A percentile compares a stretch with the other conserved stretches of the same genome.
phyloP scores from a whole-genome alignment of 257 asterid species.

The Nicotiana paniculata region DNA sequence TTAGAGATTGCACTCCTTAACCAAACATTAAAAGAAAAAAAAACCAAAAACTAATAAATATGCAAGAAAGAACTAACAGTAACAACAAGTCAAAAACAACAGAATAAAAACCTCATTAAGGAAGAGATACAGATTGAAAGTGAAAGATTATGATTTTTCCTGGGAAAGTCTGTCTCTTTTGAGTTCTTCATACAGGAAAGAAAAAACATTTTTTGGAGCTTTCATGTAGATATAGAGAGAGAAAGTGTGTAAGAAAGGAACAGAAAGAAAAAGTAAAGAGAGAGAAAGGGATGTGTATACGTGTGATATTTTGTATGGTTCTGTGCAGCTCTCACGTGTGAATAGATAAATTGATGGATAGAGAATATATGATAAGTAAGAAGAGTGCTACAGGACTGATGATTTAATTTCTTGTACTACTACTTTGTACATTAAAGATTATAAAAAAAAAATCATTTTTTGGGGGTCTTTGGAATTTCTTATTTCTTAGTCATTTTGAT shows the following conservation, averaged over 20 bases:
- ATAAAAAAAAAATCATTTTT: neutral
- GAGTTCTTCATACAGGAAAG: slow-evolving; percentile 10
- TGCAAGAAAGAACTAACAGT: slow-evolving; percentile 26
- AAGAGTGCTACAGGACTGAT: slow-evolving; percentile 31
- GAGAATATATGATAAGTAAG: slow-evolving; percentile 37
- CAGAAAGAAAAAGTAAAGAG: neutral
- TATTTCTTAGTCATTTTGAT: neutral
- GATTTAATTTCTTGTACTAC: slow-evolving; percentile 39
- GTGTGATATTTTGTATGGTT: slow-evolving; percentile 15
- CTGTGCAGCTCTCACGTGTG: slow-evolving; percentile 65
- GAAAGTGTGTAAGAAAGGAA: slow-evolving; percentile 1
- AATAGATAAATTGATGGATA: slow-evolving; percentile 44
- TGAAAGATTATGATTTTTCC: slow-evolving; percentile 24
- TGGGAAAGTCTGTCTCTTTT: slow-evolving; percentile 17
- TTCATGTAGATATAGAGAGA: slow-evolving; percentile 32
- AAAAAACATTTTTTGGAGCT: slow-evolving; percentile 25
- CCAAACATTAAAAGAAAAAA: slow-evolving; percentile 63
- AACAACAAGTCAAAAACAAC: slow-evolving; percentile 16
- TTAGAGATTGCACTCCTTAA: slow-evolving; percentile 86
- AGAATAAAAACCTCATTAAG: slow-evolving; percentile 12
- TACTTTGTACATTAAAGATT: slow-evolving; percentile 24
- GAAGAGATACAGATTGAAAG: slow-evolving; percentile 16
- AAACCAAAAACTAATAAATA: slow-evolving; percentile 51
- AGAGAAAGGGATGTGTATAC: slow-evolving; percentile 14
- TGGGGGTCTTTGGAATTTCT: slow-evolving; percentile 10